A percentile compares a stretch with the other conserved stretches of the same genome.
Evolutionary conservation across 805 yeast species (phyloP).

Genomic region (Isabelozyma pseudorhagii): DNA sequence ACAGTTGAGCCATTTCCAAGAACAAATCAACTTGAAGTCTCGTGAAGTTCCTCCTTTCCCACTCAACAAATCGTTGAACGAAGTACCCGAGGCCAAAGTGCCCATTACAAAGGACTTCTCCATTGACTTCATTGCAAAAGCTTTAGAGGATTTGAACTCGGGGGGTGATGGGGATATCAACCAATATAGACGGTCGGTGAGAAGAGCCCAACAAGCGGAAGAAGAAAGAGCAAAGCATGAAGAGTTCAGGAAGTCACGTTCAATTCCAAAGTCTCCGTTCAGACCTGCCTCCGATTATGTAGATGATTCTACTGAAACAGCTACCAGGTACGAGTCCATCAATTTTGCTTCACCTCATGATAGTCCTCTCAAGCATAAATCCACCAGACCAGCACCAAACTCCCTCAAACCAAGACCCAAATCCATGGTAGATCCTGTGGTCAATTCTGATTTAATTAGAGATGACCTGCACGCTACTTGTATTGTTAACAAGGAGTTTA

Average conservation of each 20-base stretch:
- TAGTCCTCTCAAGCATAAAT: not conserved
- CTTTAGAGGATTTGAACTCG: conserved; percentile 41
- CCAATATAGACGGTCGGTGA: conserved; percentile 36
- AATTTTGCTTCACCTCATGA: conserved; percentile 6
- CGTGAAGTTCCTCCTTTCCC: conserved; percentile 22
- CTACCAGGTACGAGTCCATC: conserved; percentile 34
- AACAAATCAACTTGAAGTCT: conserved; percentile 33
- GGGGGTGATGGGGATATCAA: conserved; percentile 45
- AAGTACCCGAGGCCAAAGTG: conserved; percentile 9
- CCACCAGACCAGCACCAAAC: not conserved
- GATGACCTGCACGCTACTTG: conserved; percentile 6
- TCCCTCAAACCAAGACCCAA: conserved; percentile 14
- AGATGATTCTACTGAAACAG: conserved; percentile 35
- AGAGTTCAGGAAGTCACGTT: not conserved
- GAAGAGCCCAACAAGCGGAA: conserved; percentile 16
- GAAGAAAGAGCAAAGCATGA: conserved; percentile 7
- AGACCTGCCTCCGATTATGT: conserved; percentile 26
- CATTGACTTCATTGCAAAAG: conserved; percentile 44
- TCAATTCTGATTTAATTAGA: conserved; percentile 1
- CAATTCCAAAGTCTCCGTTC: not conserved
- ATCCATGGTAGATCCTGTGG: conserved; percentile 20
- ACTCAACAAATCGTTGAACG: not conserved
- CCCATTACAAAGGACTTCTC: conserved; percentile 43
- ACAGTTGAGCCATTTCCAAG: conserved; percentile 33
- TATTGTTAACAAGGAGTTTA: conserved; percentile 1